Evolutionary conservation across 2,329 filamentous ascomycete species (phyloP).

Genomic region (Exophiala xenobiotica): DNA sequence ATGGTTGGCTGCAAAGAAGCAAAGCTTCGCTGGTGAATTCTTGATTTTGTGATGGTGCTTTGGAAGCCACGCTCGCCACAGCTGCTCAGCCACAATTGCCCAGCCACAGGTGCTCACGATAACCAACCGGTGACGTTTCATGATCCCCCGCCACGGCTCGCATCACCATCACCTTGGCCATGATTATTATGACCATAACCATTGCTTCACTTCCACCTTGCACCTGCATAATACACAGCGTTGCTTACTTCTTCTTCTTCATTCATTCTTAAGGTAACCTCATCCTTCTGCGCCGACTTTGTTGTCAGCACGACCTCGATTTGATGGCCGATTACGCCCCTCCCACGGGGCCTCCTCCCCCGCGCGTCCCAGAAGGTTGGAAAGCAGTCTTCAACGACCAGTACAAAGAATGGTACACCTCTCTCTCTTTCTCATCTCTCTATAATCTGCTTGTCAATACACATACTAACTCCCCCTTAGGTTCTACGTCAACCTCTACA

Average conservation of each 20-base stretch:
- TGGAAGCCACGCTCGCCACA: too few relatives aligned
- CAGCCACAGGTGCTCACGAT: not conserved
- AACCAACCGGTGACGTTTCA: too few relatives aligned
- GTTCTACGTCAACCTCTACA: slow-evolving; percentile 89
- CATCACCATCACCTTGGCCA: too few relatives aligned
- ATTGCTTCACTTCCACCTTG: too few relatives aligned
- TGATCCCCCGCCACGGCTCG: too few relatives aligned
- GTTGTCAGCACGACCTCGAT: too few relatives aligned
- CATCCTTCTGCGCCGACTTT: too few relatives aligned
- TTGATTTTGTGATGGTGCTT: too few relatives aligned
- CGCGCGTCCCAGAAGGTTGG: slow-evolving; percentile 73
- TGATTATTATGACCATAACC: too few relatives aligned
- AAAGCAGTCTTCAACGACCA: slow-evolving; percentile 67
- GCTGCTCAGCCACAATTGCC: slow-evolving; percentile 1
- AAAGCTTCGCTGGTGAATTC: not conserved
- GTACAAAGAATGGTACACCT: slow-evolving; percentile 73
- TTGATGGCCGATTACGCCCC: slow-evolving; percentile 32
- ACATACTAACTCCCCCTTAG: slow-evolving; percentile 42
- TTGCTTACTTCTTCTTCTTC: not conserved
- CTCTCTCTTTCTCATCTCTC: not conserved
- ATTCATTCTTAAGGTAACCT: not conserved
- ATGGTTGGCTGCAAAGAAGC: not conserved
- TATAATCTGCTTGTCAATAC: not conserved
- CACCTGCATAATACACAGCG: too few relatives aligned
- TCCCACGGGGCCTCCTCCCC: slow-evolving; percentile 55